A percentile compares a stretch with the other conserved stretches of the same genome.
These are phyloP conservation scores for Ustilago loliicola DNA, from an alignment of 1,284 basidiomycete genomes.

Conservation along the genomic window DNA sequence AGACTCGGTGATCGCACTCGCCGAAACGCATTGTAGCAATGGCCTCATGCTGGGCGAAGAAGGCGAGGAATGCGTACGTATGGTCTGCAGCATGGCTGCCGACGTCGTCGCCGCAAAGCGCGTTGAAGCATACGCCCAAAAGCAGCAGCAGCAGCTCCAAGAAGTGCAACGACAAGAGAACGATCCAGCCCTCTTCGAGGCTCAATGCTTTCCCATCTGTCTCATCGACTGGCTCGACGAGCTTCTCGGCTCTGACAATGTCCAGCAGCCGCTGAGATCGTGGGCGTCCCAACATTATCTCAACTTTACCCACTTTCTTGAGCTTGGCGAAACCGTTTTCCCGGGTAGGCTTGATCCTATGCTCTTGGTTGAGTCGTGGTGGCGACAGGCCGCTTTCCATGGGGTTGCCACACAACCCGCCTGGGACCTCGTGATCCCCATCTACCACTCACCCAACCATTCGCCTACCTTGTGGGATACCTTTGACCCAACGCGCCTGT, in stretches of 20 bases:
- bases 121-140: no score
- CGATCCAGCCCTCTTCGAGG: not conserved
- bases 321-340: no score
- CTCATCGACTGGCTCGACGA: slow-evolving; percentile 9
- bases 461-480: not conserved
- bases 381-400: slow-evolving; percentile 1
- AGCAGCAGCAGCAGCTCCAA: no score
- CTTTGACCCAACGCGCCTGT: slow-evolving; percentile 15
- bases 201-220: slow-evolving; percentile 12
- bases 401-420: not conserved
- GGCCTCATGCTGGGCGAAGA: no score
- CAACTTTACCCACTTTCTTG: slow-evolving; percentile 17
- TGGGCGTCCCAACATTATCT: slow-evolving; percentile 18
- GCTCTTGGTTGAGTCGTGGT: slow-evolving; percentile 9
- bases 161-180: not conserved
- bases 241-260: slow-evolving; percentile 1
- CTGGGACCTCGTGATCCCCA: slow-evolving; percentile 12
- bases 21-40: slow-evolving; percentile 10
- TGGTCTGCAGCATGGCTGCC: slow-evolving; percentile 30
- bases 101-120: slow-evolving; percentile 25
- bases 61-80: slow-evolving; percentile 51
- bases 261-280: no score
- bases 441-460: not conserved
- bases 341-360: no score
- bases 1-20: not conserved